phyloP scores from a whole-genome alignment of 257 asterid genomes.

The Fraxinus pennsylvanica region DNA sequence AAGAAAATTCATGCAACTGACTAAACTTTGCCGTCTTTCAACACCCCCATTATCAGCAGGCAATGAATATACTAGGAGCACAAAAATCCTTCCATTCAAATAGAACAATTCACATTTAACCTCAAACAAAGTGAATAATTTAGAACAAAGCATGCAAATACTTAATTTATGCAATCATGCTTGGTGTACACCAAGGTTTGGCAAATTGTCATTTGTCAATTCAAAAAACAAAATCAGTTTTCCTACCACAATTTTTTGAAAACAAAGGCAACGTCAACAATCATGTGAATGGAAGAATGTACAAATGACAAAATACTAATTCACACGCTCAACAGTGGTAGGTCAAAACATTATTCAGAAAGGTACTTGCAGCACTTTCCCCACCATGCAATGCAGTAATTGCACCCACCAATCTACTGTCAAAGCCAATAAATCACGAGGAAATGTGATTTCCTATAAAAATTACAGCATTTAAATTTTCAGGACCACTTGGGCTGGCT shows the following conservation, averaged over 20 bases:
- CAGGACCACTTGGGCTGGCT: slow-evolving; percentile 16
- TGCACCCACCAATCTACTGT: slow-evolving; percentile 34
- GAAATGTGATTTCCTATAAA: neutral
- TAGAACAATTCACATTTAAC: neutral
- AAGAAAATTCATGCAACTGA: neutral
- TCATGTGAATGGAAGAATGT: too few species aligned
- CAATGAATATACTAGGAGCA: neutral
- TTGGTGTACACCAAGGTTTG: too few species aligned
- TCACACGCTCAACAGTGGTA: slow-evolving; percentile 15
- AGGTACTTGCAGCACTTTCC: neutral
- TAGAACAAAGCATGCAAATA: neutral
- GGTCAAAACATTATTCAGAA: slow-evolving; percentile 25
- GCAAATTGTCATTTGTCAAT: too few species aligned
- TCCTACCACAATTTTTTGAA: too few species aligned
- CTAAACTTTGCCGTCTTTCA: neutral
- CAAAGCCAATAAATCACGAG: slow-evolving; percentile 21
- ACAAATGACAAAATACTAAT: too few species aligned
- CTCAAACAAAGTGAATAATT: neutral
- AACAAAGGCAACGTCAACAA: too few species aligned
- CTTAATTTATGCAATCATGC: neutral
- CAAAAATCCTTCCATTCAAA: neutral
- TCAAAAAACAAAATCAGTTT: too few species aligned
- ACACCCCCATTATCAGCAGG: neutral
- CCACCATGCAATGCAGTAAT: slow-evolving; percentile 25
- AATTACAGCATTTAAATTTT: slow-evolving; percentile 18